Conservation (phyloP, 441 rosid species). For the Geranium incanum region DNA sequence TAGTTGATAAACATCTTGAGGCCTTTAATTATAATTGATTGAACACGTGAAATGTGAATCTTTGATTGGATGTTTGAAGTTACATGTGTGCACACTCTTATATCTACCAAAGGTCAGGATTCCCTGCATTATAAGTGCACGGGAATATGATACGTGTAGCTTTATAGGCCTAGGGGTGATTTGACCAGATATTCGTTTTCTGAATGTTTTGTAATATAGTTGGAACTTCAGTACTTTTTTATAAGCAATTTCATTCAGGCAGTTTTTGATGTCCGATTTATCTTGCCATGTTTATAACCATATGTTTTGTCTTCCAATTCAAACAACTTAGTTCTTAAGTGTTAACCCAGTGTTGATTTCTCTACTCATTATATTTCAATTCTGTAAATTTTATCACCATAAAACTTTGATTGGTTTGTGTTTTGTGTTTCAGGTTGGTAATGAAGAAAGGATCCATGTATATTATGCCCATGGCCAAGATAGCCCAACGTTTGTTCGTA, state of each 20-base stretch:
- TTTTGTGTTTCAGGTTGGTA: constrained; percentile 59
- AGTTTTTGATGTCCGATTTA: background rate
- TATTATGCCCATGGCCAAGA: constrained; percentile 95
- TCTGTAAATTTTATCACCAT: constrained; percentile 5
- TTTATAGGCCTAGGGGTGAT: no score
- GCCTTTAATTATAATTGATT: no score
- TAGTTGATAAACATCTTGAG: no score
- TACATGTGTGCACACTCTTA: background rate
- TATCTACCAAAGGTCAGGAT: no score
- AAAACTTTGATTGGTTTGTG: constrained; percentile 15
- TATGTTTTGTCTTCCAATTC: background rate
- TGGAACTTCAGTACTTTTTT: background rate
- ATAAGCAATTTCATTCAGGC: background rate
- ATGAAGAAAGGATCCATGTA: constrained; percentile 96
- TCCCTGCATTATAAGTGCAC: background rate
- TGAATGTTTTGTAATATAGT: background rate
- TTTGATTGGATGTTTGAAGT: background rate
- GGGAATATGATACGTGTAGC: background rate
- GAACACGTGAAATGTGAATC: background rate
- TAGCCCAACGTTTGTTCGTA: constrained; percentile 79
- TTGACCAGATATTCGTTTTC: background rate
- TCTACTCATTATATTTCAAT: background rate
- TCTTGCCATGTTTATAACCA: background rate
- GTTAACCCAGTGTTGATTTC: background rate
- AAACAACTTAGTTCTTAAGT: background rate